A percentile compares a stretch with the other conserved stretches of the same genome.
Evolutionary conservation across 305 asterid species (phyloP).

Genomic region (Fraxinus angustifolia): DNA sequence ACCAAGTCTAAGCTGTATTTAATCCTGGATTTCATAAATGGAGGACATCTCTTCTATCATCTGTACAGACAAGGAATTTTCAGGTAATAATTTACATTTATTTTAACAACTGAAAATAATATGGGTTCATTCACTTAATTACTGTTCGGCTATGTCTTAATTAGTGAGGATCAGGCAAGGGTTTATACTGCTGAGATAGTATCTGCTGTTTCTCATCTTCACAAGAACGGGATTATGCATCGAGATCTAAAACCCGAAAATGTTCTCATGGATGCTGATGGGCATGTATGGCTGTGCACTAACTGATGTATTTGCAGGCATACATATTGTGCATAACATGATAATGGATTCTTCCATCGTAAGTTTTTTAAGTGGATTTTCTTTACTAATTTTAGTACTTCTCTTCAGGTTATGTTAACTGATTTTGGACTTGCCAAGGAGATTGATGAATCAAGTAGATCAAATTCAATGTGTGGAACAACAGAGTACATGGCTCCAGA

Average conservation of each 20-base stretch:
- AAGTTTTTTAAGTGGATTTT: not conserved
- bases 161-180: conserved; percentile 95
- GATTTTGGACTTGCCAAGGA: conserved; percentile 95
- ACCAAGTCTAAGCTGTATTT: conserved; percentile 79
- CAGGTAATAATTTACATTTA: conserved; percentile 51
- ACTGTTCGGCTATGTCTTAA: conserved; percentile 28
- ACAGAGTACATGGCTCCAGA: conserved; percentile 97
- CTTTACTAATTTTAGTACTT: conserved; percentile 19
- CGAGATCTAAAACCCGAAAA: conserved; percentile 94
- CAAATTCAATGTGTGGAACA: conserved; percentile 89
- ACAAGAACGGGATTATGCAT: conserved; percentile 84
- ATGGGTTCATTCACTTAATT: conserved; percentile 26
- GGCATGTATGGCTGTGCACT: conserved; percentile 57
- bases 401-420: conserved; percentile 75
- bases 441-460: conserved; percentile 79
- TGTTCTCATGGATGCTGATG: conserved; percentile 92
- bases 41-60: conserved; percentile 97
- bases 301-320: conserved; percentile 12
- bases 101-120: conserved; percentile 12
- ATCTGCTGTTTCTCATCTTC: conserved; percentile 94
- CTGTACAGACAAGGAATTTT: conserved; percentile 88
- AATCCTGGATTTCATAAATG: conserved; percentile 82
- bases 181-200: conserved; percentile 91
- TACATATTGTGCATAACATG: conserved; percentile 19
- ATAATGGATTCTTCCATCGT: conserved; percentile 12